Evolutionary conservation across 805 yeast genomes (phyloP), one percentile per base, ranked within the genome.

Genomic region (Metahyphopichia silvanorum): DNA sequence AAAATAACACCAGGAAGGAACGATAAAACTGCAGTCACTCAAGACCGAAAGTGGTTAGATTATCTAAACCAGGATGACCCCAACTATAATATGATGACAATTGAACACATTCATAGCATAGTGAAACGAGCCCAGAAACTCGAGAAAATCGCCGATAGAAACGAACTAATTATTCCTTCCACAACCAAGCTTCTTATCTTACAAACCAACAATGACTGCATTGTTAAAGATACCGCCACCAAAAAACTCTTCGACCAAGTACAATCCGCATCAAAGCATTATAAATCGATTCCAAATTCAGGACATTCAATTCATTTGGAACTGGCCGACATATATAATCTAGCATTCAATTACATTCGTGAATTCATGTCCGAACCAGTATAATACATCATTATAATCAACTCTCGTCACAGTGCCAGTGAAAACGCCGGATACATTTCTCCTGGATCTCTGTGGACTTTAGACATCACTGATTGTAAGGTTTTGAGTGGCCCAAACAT

Each of bases 261-360:
- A 9, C 4, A 22, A 13, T 18, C 33, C 22, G n/a, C 25, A 26
- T 16, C 22, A 3, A 35, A 40, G 27, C 14, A 22, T 14, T 40
- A 30, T 21, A 22, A 21, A 2, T 12, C n/a, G 3, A 11, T 37
- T 2, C 10, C 19, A 6, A 27, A 29, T 25, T 20, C 36, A 19
- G 37, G 37, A 9, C 44, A 40, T 30, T 35, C 44, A 13, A 22
- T 38, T 19, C 37, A 37, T 25, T 27, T 40, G 9, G 44, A 38
- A 24, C 28, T 28, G 12, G 44, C 38, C 6, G 16, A 27, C 12
- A 22, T 31, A 4, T 40, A 30, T 32, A 27, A 20, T 24, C 15
- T 25, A 15, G 14, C 16, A 25, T 32, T 11, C 22, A 20, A 15
- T 25, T 18, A 21, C 19, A 30, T n/a, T n/a, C n/a, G n/a, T n/a